These are phyloP conservation scores for Salvia sclarea DNA, from an alignment of 305 asterid species.

Conservation along the genomic window DNA sequence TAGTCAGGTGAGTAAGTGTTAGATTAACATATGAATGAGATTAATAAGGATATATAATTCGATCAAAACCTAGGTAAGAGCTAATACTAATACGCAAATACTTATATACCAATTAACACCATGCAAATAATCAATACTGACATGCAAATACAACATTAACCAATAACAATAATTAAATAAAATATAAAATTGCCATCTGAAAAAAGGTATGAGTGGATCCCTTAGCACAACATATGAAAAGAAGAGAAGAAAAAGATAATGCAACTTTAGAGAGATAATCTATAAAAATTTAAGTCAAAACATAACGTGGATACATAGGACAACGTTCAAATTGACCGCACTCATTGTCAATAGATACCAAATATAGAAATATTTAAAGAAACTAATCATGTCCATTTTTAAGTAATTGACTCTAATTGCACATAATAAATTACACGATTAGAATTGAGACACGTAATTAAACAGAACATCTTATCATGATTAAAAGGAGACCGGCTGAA, in stretches of 20 bases:
- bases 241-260: neutral
- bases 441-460: slow-evolving; percentile 34
- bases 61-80: neutral
- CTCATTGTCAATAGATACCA: slow-evolving; percentile 22
- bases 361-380: neutral
- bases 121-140: too few species aligned
- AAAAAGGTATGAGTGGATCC: neutral
- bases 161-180: too few species aligned
- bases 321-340: slow-evolving; percentile 30
- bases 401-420: slow-evolving; percentile 28
- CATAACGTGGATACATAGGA: slow-evolving; percentile 30
- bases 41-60: too few species aligned
- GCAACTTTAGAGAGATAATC: slow-evolving; percentile 7
- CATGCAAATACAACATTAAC: neutral
- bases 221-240: neutral
- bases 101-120: neutral
- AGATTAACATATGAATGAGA: neutral
- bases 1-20: neutral
- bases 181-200: neutral
- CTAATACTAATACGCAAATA: neutral
- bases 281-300: slow-evolving; percentile 28
- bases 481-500: slow-evolving; percentile 14
- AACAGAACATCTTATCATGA: slow-evolving; percentile 28
- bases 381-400: slow-evolving; percentile 8
- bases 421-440: slow-evolving; percentile 20